Base-by-base conservation (phyloP, 73 alveolate species). In the Paramecium sexaurelia region DNA sequence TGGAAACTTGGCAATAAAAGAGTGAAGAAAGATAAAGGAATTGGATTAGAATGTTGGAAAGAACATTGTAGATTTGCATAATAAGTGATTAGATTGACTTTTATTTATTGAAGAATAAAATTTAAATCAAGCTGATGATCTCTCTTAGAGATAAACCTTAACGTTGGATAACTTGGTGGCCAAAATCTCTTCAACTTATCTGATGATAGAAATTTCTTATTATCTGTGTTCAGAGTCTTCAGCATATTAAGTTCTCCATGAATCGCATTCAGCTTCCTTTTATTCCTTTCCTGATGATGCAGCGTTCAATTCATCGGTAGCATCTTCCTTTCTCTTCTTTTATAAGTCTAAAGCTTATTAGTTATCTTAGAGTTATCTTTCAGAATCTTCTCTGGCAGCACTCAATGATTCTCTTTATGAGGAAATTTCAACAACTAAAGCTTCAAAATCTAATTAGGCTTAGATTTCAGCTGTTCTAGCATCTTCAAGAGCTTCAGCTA, bases 241-340 rank as follows among this genome's bases (percentile, higher is more conserved):
- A 85, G 86, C 86, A 55, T 85, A 85, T 85, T 85, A 85, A 55
- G 92, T 85, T 85, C 92, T 85, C 92, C 92, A 85, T 85, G 92
- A 85, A 27, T 85, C 92, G 61, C 92, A 85, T 85, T 85, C 92
- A 29, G 92, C 92, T 85, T 85, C 92, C 92, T 85, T 85, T 85
- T 85, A 85, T 85, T 85, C 92, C 19, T 85, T 85, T 85, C 92
- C 92, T 85, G 92, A 85, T 85, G 92, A 85, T 39, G 92, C 92
- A 36, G 92, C 85, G 69, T 85, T 47, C 24, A 85, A 37, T 55
- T 85, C 92, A 55, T 85, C 92, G 92, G 92, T 85, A 69, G 92
- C 92, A 40, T 85, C 92, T 85, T 85, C 92, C 92, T 85, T 85
- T 85, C 92, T 85, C 92, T 85, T 85, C 92, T 85, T 85, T 85